These are phyloP conservation scores for Metschnikowia noctiluminum DNA, from an alignment of 805 yeast species.

Conservation along the genomic window DNA sequence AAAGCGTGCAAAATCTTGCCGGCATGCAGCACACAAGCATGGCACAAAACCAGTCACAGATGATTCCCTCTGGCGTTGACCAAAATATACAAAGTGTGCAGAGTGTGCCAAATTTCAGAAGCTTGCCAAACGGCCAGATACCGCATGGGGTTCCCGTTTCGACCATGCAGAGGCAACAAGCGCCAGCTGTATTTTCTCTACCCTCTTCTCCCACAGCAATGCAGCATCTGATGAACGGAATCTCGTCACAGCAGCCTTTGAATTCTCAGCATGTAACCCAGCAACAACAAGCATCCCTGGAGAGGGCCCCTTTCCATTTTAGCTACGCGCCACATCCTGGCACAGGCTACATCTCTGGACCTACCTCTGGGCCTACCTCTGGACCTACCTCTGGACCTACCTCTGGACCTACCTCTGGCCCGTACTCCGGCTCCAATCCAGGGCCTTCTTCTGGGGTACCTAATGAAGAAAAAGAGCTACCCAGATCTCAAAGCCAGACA, in stretches of 20 bases:
- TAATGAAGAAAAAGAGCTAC: conserved; percentile 10
- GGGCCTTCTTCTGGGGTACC: too few species aligned
- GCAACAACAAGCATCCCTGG: neutral
- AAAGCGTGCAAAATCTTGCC: conserved; percentile 1
- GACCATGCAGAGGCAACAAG: conserved; percentile 9
- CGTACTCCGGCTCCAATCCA: too few species aligned
- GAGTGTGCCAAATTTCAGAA: conserved; percentile 8
- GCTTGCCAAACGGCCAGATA: neutral
- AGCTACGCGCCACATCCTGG: neutral
- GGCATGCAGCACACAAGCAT: neutral
- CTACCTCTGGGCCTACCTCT: too few species aligned
- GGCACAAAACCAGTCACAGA: neutral
- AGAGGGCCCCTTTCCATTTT: conserved; percentile 1
- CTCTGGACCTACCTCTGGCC: too few species aligned
- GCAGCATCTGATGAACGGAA: neutral
- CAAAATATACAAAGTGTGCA: neutral
- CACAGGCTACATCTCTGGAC: too few species aligned
- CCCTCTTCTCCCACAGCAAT: conserved; percentile 29
- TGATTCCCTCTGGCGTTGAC: too few species aligned
- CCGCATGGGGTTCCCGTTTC: neutral
- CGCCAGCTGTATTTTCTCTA: conserved; percentile 26
- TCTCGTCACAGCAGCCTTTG: neutral
- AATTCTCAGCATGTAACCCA: neutral
- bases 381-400: too few species aligned
- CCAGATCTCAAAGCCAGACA: conserved; percentile 27